phyloP scores from a whole-genome alignment of 345 rosid species.

The Eutrema yunnanense region DNA sequence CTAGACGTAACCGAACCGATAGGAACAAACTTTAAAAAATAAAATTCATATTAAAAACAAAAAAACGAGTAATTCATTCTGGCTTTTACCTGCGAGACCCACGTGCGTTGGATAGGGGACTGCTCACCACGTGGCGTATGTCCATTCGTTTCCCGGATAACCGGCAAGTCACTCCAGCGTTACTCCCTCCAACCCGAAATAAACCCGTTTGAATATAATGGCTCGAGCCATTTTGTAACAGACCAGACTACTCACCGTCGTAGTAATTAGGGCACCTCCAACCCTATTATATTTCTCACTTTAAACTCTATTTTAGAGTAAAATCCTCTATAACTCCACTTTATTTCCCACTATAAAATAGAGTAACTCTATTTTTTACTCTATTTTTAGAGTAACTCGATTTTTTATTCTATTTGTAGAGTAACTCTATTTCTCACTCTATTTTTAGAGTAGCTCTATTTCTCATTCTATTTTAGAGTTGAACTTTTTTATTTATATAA shows the following conservation, averaged over 20 bases:
- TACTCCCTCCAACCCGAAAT: not conserved
- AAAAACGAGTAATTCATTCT: conserved; percentile 12
- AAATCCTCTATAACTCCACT: too few relatives aligned
- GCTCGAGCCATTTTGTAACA: conserved; percentile 14
- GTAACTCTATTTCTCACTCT: too few relatives aligned
- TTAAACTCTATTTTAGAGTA: too few relatives aligned
- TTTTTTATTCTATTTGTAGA: too few relatives aligned
- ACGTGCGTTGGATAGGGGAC: conserved; percentile 25
- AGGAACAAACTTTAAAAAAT: not conserved
- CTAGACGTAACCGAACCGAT: conserved; percentile 27
- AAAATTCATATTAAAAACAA: not conserved
- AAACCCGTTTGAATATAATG: conserved; percentile 1
- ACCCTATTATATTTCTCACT: too few relatives aligned
- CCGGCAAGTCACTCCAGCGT: conserved; percentile 13
- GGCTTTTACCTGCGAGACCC: conserved; percentile 30
- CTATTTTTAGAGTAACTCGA: too few relatives aligned
- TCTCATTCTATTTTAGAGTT: too few relatives aligned
- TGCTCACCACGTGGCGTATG: conserved; percentile 21
- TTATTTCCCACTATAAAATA: too few relatives aligned
- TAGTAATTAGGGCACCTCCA: too few relatives aligned
- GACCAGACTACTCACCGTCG: not conserved
- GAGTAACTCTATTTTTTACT: too few relatives aligned
- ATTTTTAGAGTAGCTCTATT: too few relatives aligned
- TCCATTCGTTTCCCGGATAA: conserved; percentile 1
- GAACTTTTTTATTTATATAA: too few relatives aligned